Conservation (phyloP, 2,329 filamentous ascomycete genomes). For the Metarhizium album region DNA sequence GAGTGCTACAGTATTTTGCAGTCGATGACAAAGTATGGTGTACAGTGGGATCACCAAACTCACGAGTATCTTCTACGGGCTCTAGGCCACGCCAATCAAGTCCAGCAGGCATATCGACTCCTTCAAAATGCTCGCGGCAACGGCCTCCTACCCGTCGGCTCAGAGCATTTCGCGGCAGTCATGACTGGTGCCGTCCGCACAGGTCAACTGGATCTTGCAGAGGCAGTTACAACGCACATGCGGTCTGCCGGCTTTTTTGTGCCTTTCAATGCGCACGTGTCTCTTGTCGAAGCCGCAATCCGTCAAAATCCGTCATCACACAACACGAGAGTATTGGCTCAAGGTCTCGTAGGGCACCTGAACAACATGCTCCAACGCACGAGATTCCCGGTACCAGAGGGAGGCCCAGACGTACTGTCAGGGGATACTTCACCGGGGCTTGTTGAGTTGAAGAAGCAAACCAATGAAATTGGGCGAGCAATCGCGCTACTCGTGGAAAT, state of each 20-base stretch:
- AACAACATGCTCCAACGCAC: slow-evolving; percentile 10
- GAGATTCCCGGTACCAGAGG: not conserved
- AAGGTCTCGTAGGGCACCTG: slow-evolving; percentile 20
- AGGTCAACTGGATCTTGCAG: slow-evolving; percentile 31
- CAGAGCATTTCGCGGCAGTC: slow-evolving; percentile 41
- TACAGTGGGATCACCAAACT: slow-evolving; percentile 40
- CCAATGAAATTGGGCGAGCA: slow-evolving; percentile 21
- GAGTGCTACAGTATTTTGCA: slow-evolving; percentile 37
- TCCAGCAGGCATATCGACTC: slow-evolving; percentile 38
- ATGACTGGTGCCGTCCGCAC: slow-evolving; percentile 40
- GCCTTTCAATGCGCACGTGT: slow-evolving; percentile 32
- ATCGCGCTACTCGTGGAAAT: slow-evolving; percentile 24
- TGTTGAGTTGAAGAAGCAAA: slow-evolving; percentile 16
- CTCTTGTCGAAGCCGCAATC: slow-evolving; percentile 30
- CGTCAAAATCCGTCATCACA: slow-evolving; percentile 13
- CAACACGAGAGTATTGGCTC: slow-evolving; percentile 15
- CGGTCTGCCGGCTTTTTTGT: slow-evolving; percentile 28
- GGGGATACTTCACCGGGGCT: slow-evolving; percentile 11
- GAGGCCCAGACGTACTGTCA: not conserved
- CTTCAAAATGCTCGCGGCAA: slow-evolving; percentile 33
- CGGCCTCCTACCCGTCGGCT: slow-evolving; percentile 32
- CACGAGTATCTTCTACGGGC: slow-evolving; percentile 39
- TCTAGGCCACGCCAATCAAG: slow-evolving; percentile 37
- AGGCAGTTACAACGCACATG: slow-evolving; percentile 33
- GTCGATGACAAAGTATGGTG: slow-evolving; percentile 33